phyloP scores from a whole-genome alignment of 345 rosid species.

The Viola odorata region DNA sequence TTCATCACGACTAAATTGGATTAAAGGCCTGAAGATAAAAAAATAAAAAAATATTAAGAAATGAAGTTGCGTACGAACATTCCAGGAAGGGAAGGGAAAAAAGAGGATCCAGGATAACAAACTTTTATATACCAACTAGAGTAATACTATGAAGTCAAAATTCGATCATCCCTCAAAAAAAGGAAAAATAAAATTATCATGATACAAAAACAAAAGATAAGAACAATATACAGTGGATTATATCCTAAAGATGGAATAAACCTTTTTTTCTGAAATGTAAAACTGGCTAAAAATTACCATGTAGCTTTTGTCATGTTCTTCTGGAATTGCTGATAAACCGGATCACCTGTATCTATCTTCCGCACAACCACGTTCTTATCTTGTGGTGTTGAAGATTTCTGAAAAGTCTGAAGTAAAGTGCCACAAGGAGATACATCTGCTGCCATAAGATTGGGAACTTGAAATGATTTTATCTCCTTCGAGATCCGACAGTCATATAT shows the following conservation, averaged over 20 bases:
- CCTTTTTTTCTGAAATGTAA: too few species aligned
- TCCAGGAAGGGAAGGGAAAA: not conserved
- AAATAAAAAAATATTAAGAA: constrained; percentile 7
- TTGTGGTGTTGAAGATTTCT: constrained; percentile 66
- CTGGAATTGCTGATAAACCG: constrained; percentile 64
- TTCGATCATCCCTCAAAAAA: not conserved
- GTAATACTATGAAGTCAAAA: not conserved
- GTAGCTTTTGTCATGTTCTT: constrained; percentile 72
- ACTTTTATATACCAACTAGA: not conserved
- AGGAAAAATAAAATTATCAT: not conserved
- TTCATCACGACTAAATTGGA: constrained; percentile 76
- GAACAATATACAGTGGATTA: not conserved
- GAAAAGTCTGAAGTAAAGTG: constrained; percentile 83
- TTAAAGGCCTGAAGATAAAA: constrained; percentile 59
- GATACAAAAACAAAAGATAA: not conserved
- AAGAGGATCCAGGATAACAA: not conserved
- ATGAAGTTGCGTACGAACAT: not conserved
- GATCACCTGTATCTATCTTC: constrained; percentile 57
- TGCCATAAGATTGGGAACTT: constrained; percentile 50
- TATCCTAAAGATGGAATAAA: too few species aligned
- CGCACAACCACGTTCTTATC: constrained; percentile 74
- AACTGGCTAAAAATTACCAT: constrained; percentile 38
- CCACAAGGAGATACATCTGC: constrained; percentile 69
- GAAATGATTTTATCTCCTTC: constrained; percentile 54
- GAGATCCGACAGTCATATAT: constrained; percentile 57